These are phyloP conservation scores for Wickerhamomyces silvicola DNA, from an alignment of 805 yeast species.

Conservation along the genomic window DNA sequence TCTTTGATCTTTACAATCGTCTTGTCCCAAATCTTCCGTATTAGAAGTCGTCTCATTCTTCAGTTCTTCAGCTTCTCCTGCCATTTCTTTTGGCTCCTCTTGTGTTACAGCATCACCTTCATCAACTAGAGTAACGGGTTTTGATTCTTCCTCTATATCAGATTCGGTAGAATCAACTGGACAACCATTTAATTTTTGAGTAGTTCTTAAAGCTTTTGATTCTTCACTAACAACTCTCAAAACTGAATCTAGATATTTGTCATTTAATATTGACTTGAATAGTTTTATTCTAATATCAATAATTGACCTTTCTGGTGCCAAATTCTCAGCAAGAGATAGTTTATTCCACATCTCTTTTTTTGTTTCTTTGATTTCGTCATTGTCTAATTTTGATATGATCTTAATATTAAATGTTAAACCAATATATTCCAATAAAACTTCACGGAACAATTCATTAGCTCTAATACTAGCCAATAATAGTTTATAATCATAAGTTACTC, in stretches of 20 bases:
- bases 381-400: constrained; percentile 8
- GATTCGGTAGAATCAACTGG: constrained; percentile 5
- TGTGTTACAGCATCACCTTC: too few relatives aligned
- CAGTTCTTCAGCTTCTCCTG: constrained; percentile 16
- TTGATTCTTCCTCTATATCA: too few relatives aligned
- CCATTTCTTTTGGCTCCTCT: constrained; percentile 8
- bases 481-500: constrained; percentile 18
- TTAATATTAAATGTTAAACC: constrained; percentile 19
- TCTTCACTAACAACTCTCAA: constrained; percentile 13
- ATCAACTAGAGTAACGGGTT: too few relatives aligned
- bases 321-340: constrained; percentile 17
- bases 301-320: constrained; percentile 22
- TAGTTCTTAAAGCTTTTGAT: constrained; percentile 2
- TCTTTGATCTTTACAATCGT: constrained; percentile 4
- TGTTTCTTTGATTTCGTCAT: constrained; percentile 17
- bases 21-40: constrained; percentile 1
- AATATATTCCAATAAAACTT: constrained; percentile 19
- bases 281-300: constrained; percentile 22
- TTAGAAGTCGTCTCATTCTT: constrained; percentile 3
- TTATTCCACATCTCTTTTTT: constrained; percentile 21
- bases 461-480: constrained; percentile 18
- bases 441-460: constrained; percentile 25
- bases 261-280: constrained; percentile 24
- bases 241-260: constrained; percentile 18
- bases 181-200: constrained; percentile 2